Base-by-base conservation (phyloP, 2,329 filamentous ascomycete genomes). In the Epichloe amarillans region DNA sequence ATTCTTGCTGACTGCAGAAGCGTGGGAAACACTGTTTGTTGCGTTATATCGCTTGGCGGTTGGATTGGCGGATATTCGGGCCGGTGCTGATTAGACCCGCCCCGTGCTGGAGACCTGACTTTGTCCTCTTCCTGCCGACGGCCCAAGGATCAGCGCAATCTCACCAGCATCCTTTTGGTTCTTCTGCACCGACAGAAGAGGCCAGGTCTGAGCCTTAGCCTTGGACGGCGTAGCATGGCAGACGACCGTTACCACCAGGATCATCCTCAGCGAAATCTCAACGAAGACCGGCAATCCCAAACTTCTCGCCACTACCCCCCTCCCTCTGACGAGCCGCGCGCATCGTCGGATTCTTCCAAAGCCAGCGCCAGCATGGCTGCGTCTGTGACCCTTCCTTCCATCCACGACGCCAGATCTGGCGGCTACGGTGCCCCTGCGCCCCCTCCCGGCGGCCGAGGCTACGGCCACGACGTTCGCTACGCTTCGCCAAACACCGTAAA, bases 321-420 rank as follows among this genome's bases (percentile, higher is more conserved):
- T 19, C 35, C 49, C 10, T 23, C 39, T 40, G 51, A 50, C 54
- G 53, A 64, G 51, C 57, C 56, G 38, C 51, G 48, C 40, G 48
- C 51, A 37, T 45, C 51, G 48, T 50, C 40, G 11, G 51, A 53
- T n/a, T 42, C 45, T 14, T 56, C 62, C 49, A 56, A 60, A 57
- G 50, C 56, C 56, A 65, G 56, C 56, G 50, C 56, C 56, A 65
- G 56, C 56, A 74, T 74, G 69, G 69, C 71, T 49, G 61, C 68
- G 47, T 64, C 67, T 52, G 68, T 74, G 52, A 74, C 69, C 53
- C 63, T 75, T 36, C 74, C 75, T 1, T 71, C 74, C 17, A 76
- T 77, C 49, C 68, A 75, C 50, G 74, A 76, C 57, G 62, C 69
- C 45, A 65, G 69, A 47, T 58, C 62, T 36, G 57, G 64, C 51